phyloP scores from a whole-genome alignment of 106 monocot genomes.

The Cymbidium sinense region DNA sequence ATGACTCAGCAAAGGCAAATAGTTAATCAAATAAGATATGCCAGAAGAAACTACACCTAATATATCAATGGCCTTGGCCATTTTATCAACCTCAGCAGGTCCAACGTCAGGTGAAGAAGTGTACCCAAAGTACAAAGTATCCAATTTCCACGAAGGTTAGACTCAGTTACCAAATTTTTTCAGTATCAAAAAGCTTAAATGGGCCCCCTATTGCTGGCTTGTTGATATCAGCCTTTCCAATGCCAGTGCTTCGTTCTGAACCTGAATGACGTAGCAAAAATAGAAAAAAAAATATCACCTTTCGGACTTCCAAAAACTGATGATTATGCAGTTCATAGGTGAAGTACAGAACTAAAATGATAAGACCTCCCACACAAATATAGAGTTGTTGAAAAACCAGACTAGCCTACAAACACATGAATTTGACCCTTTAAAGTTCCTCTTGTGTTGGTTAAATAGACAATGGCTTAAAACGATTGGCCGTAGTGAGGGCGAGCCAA shows the following conservation, averaged over 20 bases:
- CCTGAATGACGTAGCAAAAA: slow-evolving; percentile 26
- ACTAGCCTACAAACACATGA: background rate
- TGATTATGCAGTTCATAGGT: background rate
- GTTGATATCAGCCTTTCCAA: slow-evolving; percentile 25
- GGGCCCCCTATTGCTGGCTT: slow-evolving; percentile 86
- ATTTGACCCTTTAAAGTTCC: background rate
- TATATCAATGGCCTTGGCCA: slow-evolving; percentile 56
- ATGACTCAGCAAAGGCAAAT: background rate
- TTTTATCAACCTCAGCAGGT: slow-evolving; percentile 73
- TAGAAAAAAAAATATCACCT: background rate
- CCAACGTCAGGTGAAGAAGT: slow-evolving; percentile 95
- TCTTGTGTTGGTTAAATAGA: background rate
- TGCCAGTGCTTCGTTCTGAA: slow-evolving; percentile 19
- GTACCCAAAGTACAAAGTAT: slow-evolving; percentile 94
- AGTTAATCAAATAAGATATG: slow-evolving; percentile 1
- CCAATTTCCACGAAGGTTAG: slow-evolving; percentile 81
- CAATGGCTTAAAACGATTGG: background rate
- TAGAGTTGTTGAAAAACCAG: background rate
- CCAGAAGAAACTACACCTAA: slow-evolving; percentile 57
- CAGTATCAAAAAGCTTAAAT: slow-evolving; percentile 71
- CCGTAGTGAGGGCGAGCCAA: too few species aligned
- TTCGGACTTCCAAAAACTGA: background rate
- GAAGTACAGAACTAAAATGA: background rate
- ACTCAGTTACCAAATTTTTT: slow-evolving; percentile 63
- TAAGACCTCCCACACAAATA: background rate